Conservation (phyloP, 768 basidiomycete genomes). For the Leccinum barrowsii region DNA sequence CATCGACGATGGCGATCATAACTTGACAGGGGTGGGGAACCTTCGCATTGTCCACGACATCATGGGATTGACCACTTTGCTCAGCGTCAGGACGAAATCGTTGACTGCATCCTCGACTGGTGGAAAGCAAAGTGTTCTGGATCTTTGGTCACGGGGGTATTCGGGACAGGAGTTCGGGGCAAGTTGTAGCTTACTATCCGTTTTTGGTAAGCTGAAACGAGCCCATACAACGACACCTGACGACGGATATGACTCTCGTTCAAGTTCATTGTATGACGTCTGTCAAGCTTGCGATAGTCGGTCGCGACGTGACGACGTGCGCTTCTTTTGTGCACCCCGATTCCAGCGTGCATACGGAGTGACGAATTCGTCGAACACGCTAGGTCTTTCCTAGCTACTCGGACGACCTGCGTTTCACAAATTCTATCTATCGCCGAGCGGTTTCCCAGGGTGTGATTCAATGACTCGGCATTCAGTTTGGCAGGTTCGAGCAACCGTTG, state of each 20-base stretch:
- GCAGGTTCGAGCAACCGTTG: not conserved
- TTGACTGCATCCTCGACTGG: conserved; percentile 69
- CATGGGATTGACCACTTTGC: conserved; percentile 2
- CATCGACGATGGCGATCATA: conserved; percentile 76
- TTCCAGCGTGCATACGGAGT: not conserved
- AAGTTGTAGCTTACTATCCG: conserved; percentile 37
- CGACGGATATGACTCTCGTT: not conserved
- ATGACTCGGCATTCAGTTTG: not conserved
- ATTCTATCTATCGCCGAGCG: not conserved
- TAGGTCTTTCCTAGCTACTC: conserved; percentile 2
- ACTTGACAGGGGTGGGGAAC: conserved; percentile 55
- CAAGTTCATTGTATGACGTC: not conserved
- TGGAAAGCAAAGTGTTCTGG: conserved; percentile 46
- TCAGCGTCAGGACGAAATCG: conserved; percentile 62
- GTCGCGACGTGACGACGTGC: not conserved
- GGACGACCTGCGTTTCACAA: not conserved
- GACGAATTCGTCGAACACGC: not conserved
- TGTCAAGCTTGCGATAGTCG: not conserved
- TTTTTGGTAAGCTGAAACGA: not conserved
- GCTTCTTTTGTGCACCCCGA: not conserved
- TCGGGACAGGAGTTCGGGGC: conserved; percentile 52
- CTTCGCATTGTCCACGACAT: not conserved
- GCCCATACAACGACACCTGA: not conserved
- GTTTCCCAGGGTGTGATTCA: not conserved
- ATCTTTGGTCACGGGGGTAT: conserved; percentile 57